Evolutionary conservation across 768 basidiomycete species (phyloP), one percentile per base, ranked within the genome.

Genomic region (Paxillus involutus): DNA sequence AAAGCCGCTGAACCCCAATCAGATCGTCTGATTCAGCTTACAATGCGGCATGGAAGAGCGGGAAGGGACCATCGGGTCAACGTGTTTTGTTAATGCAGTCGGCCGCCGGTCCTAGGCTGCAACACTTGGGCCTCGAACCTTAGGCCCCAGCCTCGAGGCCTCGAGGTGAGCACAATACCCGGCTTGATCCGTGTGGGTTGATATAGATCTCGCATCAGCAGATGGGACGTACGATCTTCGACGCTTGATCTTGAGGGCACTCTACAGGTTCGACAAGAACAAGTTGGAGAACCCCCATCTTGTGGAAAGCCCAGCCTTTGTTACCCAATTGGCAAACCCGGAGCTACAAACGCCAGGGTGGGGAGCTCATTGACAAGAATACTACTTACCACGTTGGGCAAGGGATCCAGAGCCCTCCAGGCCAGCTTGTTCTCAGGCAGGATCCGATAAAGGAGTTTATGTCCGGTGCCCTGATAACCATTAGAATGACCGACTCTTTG

Each of bases 111-210:
- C 55, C 21, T 51, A 21, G 51, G 53, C 52, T 47, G 21, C 26
- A 26, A 6, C 26, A 26, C 59, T 50, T 26, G 14, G 41, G 44
- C 30, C 53, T 59, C 59, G 58, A 49, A 37, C 42, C 59, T 59
- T 32, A 7, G 11, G 32, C 32, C 26, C 6, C 5, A 26, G 32
- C 32, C 9, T 35, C 59, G 26, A 26, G 26, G 59, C 65, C 50
- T 40, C 24, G 17, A 41, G 21, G 55, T 39, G 46, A 5, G 26
- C n/a, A 43, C 57, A 59, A 59, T 53, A 29, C 57, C 57, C 66
- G 66, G 66, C 44, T 61, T 66, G 65, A 68, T 67, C 65, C 65
- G 63, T 52, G 47, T 9, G 42, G 42, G 51, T 46, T 54, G 45
- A 47, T 62, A 64, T 55, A 60, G 56, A 58, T 48, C 42, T 39